Conservation (phyloP, 306 rosid genomes). For the Myrica gale region DNA sequence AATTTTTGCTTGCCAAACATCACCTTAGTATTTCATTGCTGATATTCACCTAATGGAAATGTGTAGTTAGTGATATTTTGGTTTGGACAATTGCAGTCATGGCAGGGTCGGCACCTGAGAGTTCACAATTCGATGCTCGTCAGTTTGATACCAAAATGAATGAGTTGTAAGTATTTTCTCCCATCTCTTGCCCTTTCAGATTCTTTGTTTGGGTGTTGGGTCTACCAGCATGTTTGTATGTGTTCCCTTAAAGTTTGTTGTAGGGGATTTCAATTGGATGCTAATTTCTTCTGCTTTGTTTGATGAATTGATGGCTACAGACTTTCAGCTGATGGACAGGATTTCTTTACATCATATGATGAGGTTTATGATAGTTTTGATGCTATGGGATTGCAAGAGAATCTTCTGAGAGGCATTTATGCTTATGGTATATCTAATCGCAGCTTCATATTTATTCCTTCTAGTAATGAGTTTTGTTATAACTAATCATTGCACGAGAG, state of each 20-base stretch:
- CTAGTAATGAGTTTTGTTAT: not conserved
- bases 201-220: not conserved
- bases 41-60: not conserved
- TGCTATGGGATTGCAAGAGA: conserved; percentile 74
- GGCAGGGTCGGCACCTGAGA: conserved; percentile 66
- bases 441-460: not conserved
- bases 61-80: not conserved
- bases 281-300: conserved; percentile 20
- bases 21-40: not conserved
- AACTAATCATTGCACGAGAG: not conserved
- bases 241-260: not conserved
- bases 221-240: not conserved
- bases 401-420: conserved; percentile 74
- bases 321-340: conserved; percentile 63
- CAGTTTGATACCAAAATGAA: conserved; percentile 58
- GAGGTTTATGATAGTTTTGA: conserved; percentile 74
- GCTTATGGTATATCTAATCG: conserved; percentile 49
- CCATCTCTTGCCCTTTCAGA: not conserved
- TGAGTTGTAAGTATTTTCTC: conserved; percentile 49
- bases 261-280: not conserved
- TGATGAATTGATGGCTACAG: conserved; percentile 31
- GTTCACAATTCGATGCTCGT: conserved; percentile 56
- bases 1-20: too few relatives aligned
- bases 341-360: conserved; percentile 60
- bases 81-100: conserved; percentile 39